phyloP scores from a whole-genome alignment of 2,329 filamentous ascomycete genomes.

The Claviceps citrina region DNA sequence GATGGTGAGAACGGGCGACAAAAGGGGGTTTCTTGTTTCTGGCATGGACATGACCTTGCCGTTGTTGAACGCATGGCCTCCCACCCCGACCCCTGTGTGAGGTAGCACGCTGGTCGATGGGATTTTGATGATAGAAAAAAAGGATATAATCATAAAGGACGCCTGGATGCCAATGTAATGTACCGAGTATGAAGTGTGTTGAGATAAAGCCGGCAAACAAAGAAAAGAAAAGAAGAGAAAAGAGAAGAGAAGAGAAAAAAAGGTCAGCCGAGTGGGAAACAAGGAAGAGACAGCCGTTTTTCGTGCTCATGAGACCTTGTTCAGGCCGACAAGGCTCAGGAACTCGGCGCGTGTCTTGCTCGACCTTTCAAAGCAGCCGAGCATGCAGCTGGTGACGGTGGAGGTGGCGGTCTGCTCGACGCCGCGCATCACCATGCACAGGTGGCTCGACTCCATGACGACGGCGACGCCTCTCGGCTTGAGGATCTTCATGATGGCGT shows the following conservation, averaged over 20 bases:
- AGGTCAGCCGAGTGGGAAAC: neutral
- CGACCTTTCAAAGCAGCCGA: constrained; percentile 86
- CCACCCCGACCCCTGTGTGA: no score
- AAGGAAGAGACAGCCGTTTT: neutral
- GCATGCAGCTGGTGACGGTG: constrained; percentile 91
- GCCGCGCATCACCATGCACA: constrained; percentile 99
- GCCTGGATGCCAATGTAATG: neutral
- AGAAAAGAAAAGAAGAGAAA: constrained; percentile 1
- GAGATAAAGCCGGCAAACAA: no score
- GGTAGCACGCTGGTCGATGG: no score
- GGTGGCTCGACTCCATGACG: constrained; percentile 90
- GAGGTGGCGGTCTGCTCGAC: constrained; percentile 78
- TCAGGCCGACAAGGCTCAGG: constrained; percentile 58
- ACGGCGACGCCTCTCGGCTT: constrained; percentile 91
- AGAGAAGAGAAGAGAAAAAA: neutral
- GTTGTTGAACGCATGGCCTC: no score
- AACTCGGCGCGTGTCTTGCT: constrained; percentile 95
- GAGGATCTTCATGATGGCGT: constrained; percentile 83
- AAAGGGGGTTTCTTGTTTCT: no score
- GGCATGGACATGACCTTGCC: no score
- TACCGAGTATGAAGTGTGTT: constrained; percentile 1
- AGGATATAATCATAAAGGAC: no score
- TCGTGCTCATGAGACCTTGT: constrained; percentile 17
- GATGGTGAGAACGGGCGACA: no score
- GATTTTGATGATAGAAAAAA: no score